Percentiles rank a stretch among this genome's conserved stretches.
Evolutionary conservation across 345 rosid genomes (phyloP).

Genomic region (Populus simonii): DNA sequence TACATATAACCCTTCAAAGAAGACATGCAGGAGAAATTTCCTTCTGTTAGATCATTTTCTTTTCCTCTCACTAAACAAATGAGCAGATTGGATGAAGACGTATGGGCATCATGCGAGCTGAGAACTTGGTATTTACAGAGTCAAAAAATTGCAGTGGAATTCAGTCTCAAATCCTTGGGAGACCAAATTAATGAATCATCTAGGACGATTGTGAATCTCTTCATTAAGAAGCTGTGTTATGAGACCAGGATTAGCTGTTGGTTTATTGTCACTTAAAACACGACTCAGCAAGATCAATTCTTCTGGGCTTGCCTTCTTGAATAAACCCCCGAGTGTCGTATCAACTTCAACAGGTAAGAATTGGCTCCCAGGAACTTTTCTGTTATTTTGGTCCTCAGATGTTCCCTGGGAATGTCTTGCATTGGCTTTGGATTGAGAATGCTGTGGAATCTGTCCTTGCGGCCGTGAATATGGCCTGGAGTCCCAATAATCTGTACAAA

Average conservation of each 20-base stretch:
- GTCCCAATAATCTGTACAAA: conserved; percentile 91
- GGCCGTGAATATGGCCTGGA: conserved; percentile 90
- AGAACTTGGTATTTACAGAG: conserved; percentile 34
- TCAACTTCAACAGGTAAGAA: conserved; percentile 35
- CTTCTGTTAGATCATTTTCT: not conserved
- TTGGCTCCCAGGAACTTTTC: conserved; percentile 21
- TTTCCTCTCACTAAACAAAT: conserved; percentile 22
- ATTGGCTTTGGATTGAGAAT: conserved; percentile 32
- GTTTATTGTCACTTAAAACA: conserved; percentile 37
- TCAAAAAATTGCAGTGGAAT: conserved; percentile 9
- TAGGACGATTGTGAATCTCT: conserved; percentile 52
- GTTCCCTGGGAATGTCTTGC: conserved; percentile 16
- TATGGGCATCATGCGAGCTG: not conserved
- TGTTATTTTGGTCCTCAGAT: conserved; percentile 24
- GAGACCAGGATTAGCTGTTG: conserved; percentile 32
- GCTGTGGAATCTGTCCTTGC: conserved; percentile 61
- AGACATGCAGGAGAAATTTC: not conserved
- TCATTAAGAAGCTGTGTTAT: conserved; percentile 49
- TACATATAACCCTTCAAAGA: not conserved
- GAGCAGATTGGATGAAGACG: conserved; percentile 10
- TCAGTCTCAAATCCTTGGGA: conserved; percentile 1
- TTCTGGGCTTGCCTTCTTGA: conserved; percentile 69
- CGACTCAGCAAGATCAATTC: conserved; percentile 53
- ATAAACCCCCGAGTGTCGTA: conserved; percentile 43
- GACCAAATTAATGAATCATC: conserved; percentile 34